Percentiles rank a stretch among this genome's conserved stretches.
Evolutionary conservation across 2,329 filamentous ascomycete genomes (phyloP).

Genomic region (Cordyceps pruinosa): DNA sequence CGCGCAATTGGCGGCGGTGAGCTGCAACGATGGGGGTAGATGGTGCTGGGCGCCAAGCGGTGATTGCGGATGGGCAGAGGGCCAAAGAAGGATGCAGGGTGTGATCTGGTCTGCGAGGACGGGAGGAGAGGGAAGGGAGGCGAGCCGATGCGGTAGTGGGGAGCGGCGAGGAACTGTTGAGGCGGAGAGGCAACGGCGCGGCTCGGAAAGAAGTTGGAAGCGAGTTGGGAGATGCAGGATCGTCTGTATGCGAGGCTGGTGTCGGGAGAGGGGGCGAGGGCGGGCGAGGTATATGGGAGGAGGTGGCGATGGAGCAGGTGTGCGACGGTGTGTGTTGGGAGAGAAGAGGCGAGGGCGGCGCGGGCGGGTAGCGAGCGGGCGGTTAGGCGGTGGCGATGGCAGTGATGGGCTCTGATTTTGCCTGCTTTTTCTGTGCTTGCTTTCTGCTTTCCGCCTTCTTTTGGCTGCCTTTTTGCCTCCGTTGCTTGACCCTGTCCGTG

Average conservation of each 20-base stretch:
- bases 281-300: not conserved
- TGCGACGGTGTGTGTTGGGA: not conserved
- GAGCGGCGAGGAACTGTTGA: not conserved
- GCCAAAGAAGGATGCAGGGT: not conserved
- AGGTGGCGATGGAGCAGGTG: not conserved
- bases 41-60: not conserved
- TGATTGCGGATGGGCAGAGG: not conserved
- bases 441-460: no score
- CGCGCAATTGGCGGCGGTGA: not conserved
- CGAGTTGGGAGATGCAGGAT: not conserved
- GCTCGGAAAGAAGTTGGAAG: not conserved
- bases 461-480: no score
- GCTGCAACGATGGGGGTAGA: not conserved
- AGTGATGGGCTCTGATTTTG: no score
- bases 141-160: not conserved
- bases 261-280: not conserved
- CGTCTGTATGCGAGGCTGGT: not conserved
- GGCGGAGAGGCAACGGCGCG: not conserved
- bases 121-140: constrained; percentile 8
- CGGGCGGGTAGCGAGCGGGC: no score
- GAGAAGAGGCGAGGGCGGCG: not conserved
- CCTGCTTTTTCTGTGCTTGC: no score
- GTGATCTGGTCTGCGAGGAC: not conserved
- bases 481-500: not conserved
- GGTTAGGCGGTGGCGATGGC: constrained; percentile 12